Evolutionary conservation across 192 early-diverging fungal species (phyloP), one percentile per base, ranked within the genome.

Genomic region (Backusella tarrabulga): DNA sequence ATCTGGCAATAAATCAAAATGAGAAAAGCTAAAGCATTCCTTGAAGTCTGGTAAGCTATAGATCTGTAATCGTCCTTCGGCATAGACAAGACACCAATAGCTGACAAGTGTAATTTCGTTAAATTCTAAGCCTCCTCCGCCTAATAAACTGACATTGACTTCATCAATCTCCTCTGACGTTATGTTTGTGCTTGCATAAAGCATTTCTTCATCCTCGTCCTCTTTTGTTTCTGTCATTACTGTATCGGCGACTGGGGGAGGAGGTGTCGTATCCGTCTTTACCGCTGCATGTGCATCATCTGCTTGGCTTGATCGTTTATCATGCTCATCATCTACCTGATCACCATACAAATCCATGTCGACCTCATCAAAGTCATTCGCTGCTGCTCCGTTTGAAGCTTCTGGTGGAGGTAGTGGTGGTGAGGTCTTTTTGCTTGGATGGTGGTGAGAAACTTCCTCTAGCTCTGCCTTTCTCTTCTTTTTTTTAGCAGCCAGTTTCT

Each of bases 61-160:
- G n/a, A 93, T 80, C 77, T 90, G 70, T 34, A 72, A 72, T 8
- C 84, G 78, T 9, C 94, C 94, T 66, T 92, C 85, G 32, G 88
- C 81, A 63, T 90, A 92, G 2, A 92, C 77, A 34, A 91, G 41
- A 67, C 91, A 92, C 93, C 93, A 96, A 74, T 83, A 85, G 17
- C 84, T 87, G 80, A 79, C 60, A 32, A 68, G 73, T 12, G 76
- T 70, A 63, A 83, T 79, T 68, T 87, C 76, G 4, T 71, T 67
- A 19, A 81, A 76, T 52, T 76, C 82, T 14, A 50, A 2, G 1
- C 36, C 21, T 12, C 36, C 21, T 12, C 44, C 29, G 11, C 79
- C 76, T 34, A 78, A 56, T 19, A 88, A 75, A 71, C 84, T 85
- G 11, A 84, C 82, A 72, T 89, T 87, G 0, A 66, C 72, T 29